Base-by-base conservation (phyloP, 2,329 filamentous ascomycete genomes). In the Fusarium beomiforme region DNA sequence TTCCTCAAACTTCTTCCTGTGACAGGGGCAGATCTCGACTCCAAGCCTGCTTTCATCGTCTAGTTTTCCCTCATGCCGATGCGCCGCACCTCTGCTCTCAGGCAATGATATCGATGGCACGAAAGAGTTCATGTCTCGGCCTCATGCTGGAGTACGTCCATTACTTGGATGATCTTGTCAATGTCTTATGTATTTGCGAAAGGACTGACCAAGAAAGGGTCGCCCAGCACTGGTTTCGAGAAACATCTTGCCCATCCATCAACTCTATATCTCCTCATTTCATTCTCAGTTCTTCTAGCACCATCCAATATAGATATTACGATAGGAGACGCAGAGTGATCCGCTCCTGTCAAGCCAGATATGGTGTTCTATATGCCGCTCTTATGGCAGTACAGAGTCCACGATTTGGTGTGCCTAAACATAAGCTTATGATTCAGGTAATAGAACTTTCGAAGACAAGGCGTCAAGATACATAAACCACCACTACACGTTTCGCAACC, bases 241-340 rank as follows among this genome's bases (percentile, higher is more conserved):
- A 8, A 47, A 6, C 12, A 21, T 21, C 13, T 31, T 29, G 24
- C 2, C n/a, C 0, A 1, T 0, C 4, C 16, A 8, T 21, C 13
- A n/a, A 4, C n/a, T 2, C 5, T 4, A n/a, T 8, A 16, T n/a
- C n/a, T 3, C 2, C 12, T 2, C 6, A 3, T 3, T 29, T 16
- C 5, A 6, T 21, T 16, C 12, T 0, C 5, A 16, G 6, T 29
- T 6, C 14, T 47, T 47, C 8, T 21, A 29, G 26, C 6, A 29
- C 26, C 26, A 9, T 9, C 26, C 9, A 29, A 29, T 29, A 29
- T 29, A 29, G 26, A 29, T 9, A 29, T 29, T 29, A 6, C 26
- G 9, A 34, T 3, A 34, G 12, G 31, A 33, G 31, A 5, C 14
- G 8, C 6, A 14, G 31, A 14, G 12, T 34, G 31, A 13, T 13